Conservation (phyloP, 805 yeast genomes). For the Metschnikowia rubicola region DNA sequence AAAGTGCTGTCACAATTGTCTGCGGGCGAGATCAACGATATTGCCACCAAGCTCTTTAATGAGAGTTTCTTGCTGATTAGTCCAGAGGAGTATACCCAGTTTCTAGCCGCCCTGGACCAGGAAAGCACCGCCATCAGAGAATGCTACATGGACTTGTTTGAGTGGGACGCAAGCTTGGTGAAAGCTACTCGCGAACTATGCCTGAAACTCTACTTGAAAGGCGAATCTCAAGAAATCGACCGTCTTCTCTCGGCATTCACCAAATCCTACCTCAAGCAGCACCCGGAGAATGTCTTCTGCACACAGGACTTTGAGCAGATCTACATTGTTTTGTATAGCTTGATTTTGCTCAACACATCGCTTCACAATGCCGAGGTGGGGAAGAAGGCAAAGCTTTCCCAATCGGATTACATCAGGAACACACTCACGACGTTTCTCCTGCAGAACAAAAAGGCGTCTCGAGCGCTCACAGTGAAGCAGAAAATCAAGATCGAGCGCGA, state of each 20-base stretch:
- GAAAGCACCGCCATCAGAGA: conserved; percentile 41
- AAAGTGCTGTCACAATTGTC: neutral
- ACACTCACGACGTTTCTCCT: conserved; percentile 41
- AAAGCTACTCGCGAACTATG: conserved; percentile 59
- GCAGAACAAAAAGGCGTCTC: conserved; percentile 29
- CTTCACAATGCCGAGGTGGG: conserved; percentile 53
- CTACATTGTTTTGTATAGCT: conserved; percentile 68
- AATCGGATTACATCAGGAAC: conserved; percentile 39
- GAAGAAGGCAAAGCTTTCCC: conserved; percentile 37
- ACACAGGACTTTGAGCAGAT: conserved; percentile 51
- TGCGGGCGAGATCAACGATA: conserved; percentile 25
- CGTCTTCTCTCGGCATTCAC: conserved; percentile 68
- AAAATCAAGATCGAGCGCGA: conserved; percentile 44
- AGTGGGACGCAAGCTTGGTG: conserved; percentile 50
- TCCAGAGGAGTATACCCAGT: conserved; percentile 45
- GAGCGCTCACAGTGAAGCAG: conserved; percentile 33
- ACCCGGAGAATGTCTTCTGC: conserved; percentile 46
- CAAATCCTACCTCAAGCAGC: conserved; percentile 54
- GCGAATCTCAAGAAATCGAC: conserved; percentile 81
- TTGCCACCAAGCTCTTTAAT: conserved; percentile 34
- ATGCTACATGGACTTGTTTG: conserved; percentile 45
- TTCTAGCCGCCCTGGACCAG: conserved; percentile 43
- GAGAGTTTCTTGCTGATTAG: conserved; percentile 42
- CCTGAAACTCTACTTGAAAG: conserved; percentile 64
- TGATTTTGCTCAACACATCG: conserved; percentile 74